phyloP scores from a whole-genome alignment of 192 early-diverging fungal genomes.

The Coemansia sp. region DNA sequence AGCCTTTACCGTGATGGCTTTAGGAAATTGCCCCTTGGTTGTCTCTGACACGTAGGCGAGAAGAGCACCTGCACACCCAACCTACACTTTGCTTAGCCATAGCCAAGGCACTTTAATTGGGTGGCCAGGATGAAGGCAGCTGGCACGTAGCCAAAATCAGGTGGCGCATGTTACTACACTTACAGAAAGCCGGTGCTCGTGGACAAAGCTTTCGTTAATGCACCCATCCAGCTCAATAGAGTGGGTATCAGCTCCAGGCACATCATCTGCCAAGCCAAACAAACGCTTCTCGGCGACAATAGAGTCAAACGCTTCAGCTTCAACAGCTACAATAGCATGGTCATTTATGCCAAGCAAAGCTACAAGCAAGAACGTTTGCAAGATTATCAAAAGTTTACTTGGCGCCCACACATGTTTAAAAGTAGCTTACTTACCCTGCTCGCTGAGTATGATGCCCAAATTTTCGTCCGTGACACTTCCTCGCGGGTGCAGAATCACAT shows the following conservation, averaged over 20 bases:
- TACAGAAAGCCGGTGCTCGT: not conserved
- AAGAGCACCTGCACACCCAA: conserved; percentile 40
- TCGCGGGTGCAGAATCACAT: conserved; percentile 16
- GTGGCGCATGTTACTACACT: not conserved
- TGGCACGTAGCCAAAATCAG: not conserved
- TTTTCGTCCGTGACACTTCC: not conserved
- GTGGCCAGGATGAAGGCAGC: not conserved
- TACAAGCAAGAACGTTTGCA: not conserved
- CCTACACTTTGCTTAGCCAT: conserved; percentile 12
- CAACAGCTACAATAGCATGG: not conserved
- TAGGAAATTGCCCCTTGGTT: not conserved
- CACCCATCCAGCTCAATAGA: not conserved
- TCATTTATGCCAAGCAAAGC: not conserved
- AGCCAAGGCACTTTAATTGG: conserved; percentile 2
- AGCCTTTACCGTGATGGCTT: not conserved
- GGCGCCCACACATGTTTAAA: no score
- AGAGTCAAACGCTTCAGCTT: not conserved
- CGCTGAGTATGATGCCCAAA: not conserved
- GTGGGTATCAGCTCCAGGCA: not conserved
- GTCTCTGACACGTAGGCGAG: conserved; percentile 21
- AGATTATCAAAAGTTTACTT: no score
- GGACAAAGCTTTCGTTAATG: not conserved
- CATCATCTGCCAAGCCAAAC: not conserved
- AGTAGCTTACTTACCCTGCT: conserved; percentile 9
- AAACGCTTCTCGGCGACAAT: not conserved